Base-by-base conservation (phyloP, 2,329 filamentous ascomycete genomes). In the Talaromyces sp. region DNA sequence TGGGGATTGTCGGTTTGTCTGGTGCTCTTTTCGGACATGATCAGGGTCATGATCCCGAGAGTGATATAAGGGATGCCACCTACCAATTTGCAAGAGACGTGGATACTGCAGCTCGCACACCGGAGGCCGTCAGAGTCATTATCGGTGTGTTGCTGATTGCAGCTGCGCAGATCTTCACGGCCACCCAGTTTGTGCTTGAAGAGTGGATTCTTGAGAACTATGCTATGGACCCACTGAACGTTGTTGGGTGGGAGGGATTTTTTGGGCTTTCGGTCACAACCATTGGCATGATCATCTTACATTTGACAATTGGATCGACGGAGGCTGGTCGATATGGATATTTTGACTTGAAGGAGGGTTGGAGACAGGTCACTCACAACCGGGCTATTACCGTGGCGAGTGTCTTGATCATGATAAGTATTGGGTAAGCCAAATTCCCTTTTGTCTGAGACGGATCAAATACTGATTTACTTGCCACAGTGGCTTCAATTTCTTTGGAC, bases 401-500 rank as follows among this genome's bases (percentile, higher is more conserved):
- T 63, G 56, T 97, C 7, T 74, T 96, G 59, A 97, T 97, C 71
- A 99, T 99, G 94, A 82, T 99, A 64, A 96, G 91, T 68, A 99
- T 99, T 67, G 93, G 93, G 89, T 95, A 84, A 70, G 84, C 22
- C 53, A 33, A 52, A 56, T 51, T 28, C 48, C 19, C 53, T 39
- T 55, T 21, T 17, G 39, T 25, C 21, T 15, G n/a, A 11, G 6
- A n/a, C 2, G 2, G 3, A 33, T 41, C 3, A 43, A 31, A 41
- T 35, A 35, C 45, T 48, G 19, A 48, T 48, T n/a, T 10, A 48
- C 11, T 3, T 39, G 25, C 39, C 50, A 51, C 62, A 95, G 91
- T 63, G 92, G 93, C 56, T 99, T 97, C 83, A 99, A 99, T 77
- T 99, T 96, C 80, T 99, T 99, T 74, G 94, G 94, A 7, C 83